Evolutionary conservation across 108 stramenopile genomes (phyloP).

Genomic region (Stephanodiscus triporus): DNA sequence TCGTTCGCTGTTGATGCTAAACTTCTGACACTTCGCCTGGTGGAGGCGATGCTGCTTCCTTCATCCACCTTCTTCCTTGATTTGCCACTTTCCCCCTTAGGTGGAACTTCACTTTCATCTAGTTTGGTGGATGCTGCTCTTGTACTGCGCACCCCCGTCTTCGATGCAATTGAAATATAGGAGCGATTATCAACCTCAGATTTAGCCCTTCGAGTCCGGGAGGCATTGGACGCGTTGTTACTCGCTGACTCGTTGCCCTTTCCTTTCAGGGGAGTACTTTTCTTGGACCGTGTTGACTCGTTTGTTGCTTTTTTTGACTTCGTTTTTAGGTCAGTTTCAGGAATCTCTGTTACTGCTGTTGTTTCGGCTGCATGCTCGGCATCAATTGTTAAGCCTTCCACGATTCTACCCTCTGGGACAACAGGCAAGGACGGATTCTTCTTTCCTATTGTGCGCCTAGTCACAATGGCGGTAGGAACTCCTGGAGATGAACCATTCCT

Average conservation of each 20-base stretch:
- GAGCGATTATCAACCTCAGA: neutral
- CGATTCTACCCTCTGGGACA: slow-evolving; percentile 32
- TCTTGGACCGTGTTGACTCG: neutral
- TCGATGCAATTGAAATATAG: neutral
- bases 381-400: slow-evolving; percentile 15
- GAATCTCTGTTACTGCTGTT: neutral
- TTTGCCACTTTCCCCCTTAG: neutral
- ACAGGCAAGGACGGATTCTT: slow-evolving; percentile 16
- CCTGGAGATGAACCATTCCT: slow-evolving; percentile 17
- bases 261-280: neutral
- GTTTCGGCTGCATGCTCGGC: neutral
- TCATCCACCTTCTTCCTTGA: slow-evolving; percentile 5
- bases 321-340: neutral
- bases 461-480: slow-evolving; percentile 30
- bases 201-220: neutral
- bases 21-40: slow-evolving; percentile 1
- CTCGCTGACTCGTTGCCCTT: slow-evolving; percentile 3
- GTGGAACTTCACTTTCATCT: neutral
- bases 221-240: slow-evolving; percentile 5
- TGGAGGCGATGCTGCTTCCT: neutral
- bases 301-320: neutral
- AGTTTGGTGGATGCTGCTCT: too few species aligned
- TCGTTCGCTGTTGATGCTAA: neutral
- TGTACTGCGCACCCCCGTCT: neutral
- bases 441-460: neutral